Percentiles rank a stretch among this genome's conserved stretches.
Conservation (phyloP, 1,139 yeast genomes). For the Scheffersomyces illinoinensis region DNA sequence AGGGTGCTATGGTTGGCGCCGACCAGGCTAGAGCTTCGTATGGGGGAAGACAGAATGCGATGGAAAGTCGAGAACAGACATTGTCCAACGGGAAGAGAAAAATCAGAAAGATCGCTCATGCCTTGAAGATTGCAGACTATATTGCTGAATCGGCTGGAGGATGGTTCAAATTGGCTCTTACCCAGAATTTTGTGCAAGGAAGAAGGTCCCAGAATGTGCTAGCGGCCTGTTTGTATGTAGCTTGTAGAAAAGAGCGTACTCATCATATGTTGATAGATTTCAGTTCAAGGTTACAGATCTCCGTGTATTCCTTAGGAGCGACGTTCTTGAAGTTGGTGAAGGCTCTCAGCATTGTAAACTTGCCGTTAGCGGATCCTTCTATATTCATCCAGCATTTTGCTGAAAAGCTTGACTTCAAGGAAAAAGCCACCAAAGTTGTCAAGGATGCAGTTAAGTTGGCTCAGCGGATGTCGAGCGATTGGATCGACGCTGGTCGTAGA, state of each 20-base stretch:
- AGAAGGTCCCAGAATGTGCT: constrained; percentile 91
- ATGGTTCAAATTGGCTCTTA: constrained; percentile 85
- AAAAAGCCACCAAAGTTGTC: constrained; percentile 69
- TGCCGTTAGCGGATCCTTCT: constrained; percentile 94
- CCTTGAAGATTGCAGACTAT: constrained; percentile 77
- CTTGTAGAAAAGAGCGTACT: constrained; percentile 88
- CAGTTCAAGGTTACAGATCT: constrained; percentile 82
- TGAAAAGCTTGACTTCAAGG: constrained; percentile 77
- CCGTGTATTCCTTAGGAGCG: constrained; percentile 93
- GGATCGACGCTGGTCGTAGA: constrained; percentile 95
- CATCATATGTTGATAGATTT: constrained; percentile 96
- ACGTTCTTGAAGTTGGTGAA: constrained; percentile 91
- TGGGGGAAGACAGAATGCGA: constrained; percentile 64
- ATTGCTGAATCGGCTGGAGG: constrained; percentile 84
- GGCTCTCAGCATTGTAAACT: constrained; percentile 66
- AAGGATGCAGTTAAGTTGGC: constrained; percentile 86
- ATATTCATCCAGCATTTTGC: constrained; percentile 93
- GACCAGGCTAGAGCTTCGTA: constrained; percentile 81
- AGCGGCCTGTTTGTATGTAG: constrained; percentile 91
- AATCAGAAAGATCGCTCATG: constrained; percentile 76
- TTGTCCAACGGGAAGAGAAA: constrained; percentile 76
- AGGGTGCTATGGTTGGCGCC: constrained; percentile 88
- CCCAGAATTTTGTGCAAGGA: constrained; percentile 91
- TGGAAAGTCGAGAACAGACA: constrained; percentile 88
- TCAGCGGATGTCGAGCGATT: constrained; percentile 87